A percentile compares a stretch with the other conserved stretches of the same genome.
These are phyloP conservation scores for Hymenotorrendiella dingleyae DNA, from an alignment of 2,329 filamentous ascomycete genomes.

Conservation along the genomic window DNA sequence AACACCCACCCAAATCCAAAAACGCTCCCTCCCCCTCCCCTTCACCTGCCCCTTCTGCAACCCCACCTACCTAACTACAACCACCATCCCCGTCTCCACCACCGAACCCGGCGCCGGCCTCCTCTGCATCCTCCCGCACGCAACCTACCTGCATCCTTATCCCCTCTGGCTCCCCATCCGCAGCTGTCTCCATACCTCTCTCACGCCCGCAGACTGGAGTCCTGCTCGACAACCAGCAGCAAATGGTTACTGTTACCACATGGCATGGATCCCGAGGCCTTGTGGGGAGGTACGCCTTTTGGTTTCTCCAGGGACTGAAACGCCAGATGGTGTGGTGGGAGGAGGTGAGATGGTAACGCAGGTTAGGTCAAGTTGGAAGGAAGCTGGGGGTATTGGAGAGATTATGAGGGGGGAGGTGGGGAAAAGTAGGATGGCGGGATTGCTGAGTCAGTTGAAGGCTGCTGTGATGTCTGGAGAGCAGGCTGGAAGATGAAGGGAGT, in stretches of 20 bases:
- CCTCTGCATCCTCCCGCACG: neutral
- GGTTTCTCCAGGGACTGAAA: neutral
- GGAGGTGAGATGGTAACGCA: neutral
- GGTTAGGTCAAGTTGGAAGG: neutral
- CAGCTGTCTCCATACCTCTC: too few relatives aligned
- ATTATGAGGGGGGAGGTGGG: neutral
- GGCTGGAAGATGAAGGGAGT: slow-evolving; percentile 3
- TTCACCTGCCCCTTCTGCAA: neutral
- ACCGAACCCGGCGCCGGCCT: neutral
- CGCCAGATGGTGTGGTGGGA: neutral
- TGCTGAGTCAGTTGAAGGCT: slow-evolving; percentile 3
- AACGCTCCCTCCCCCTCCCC: neutral
- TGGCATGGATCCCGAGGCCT: neutral
- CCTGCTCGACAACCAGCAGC: neutral
- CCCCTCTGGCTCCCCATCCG: neutral
- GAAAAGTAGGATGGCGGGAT: slow-evolving; percentile 2
- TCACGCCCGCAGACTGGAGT: neutral
- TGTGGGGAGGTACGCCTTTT: neutral
- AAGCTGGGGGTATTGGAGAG: neutral
- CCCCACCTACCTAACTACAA: neutral
- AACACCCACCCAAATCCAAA: neutral
- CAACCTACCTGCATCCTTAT: neutral
- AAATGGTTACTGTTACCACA: neutral
- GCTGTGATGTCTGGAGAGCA: neutral
- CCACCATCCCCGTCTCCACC: neutral